phyloP scores from a whole-genome alignment of 306 rosid genomes.

The Castanea mollissima region DNA sequence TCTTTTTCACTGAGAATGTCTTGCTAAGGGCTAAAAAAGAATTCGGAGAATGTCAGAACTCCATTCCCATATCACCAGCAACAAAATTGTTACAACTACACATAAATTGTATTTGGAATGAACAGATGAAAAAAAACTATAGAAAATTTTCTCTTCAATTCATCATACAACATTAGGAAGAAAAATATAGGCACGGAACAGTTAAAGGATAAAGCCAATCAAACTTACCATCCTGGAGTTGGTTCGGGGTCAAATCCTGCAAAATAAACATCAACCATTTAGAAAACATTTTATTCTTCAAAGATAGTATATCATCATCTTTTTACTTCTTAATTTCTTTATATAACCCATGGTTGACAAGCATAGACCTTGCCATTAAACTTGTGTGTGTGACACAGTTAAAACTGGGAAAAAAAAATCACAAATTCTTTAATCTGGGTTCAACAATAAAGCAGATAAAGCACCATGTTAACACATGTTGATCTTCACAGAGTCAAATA shows the following conservation, averaged over 20 bases:
- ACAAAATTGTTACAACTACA: constrained; percentile 7
- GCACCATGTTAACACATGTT: background rate
- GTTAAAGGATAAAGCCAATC: constrained; percentile 7
- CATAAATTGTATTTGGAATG: constrained; percentile 3
- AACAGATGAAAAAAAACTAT: background rate
- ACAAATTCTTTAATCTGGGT: background rate
- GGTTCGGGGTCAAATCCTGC: constrained; percentile 92
- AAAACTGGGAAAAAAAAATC: background rate
- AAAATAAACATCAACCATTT: constrained; percentile 30
- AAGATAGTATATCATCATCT: background rate
- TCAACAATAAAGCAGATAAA: background rate
- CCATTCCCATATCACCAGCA: background rate
- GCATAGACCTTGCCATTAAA: background rate
- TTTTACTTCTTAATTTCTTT: background rate
- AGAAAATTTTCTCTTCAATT: constrained; percentile 17
- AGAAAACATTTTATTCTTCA: constrained; percentile 1
- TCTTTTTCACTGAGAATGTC: constrained; percentile 86
- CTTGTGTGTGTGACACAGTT: background rate
- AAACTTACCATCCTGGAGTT: constrained; percentile 85
- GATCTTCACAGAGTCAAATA: too few relatives aligned
- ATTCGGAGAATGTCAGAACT: constrained; percentile 33
- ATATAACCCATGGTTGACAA: constrained; percentile 13
- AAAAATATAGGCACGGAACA: constrained; percentile 4
- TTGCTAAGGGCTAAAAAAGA: constrained; percentile 76
- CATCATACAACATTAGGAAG: background rate